Conservation (phyloP, 2,329 filamentous ascomycete species). For the Aspergillus pseudoterreus region DNA sequence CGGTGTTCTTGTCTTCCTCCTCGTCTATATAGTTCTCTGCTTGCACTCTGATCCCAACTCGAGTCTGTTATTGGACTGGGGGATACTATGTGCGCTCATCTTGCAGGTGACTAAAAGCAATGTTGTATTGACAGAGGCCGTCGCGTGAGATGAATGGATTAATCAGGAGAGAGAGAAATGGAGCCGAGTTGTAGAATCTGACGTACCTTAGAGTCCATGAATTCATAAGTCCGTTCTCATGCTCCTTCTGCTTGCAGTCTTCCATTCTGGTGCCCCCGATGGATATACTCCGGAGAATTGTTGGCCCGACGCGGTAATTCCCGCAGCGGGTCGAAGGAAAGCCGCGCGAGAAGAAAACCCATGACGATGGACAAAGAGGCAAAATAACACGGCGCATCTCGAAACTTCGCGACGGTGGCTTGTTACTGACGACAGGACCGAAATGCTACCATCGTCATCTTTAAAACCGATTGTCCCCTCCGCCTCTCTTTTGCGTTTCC, state of each 20-base stretch:
- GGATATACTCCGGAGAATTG: conserved; percentile 7
- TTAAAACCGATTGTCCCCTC: conserved; percentile 47
- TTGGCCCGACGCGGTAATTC: conserved; percentile 6
- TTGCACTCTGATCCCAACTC: not conserved
- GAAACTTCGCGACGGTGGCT: conserved; percentile 5
- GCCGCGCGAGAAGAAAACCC: conserved; percentile 1
- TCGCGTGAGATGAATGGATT: not conserved
- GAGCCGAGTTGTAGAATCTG: not conserved
- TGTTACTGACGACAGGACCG: conserved; percentile 13
- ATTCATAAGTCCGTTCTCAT: too few species aligned
- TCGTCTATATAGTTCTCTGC: not conserved
- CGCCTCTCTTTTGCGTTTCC: conserved; percentile 63
- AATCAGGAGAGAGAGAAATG: not conserved
- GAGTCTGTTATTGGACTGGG: not conserved
- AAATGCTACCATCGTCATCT: conserved; percentile 36
- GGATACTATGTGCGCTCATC: not conserved
- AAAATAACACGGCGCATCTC: conserved; percentile 1
- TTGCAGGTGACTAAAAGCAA: not conserved
- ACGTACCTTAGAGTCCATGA: not conserved
- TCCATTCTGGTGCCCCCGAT: too few species aligned
- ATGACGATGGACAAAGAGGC: conserved; percentile 1
- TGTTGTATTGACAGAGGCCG: not conserved
- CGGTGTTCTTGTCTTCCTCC: conserved; percentile 4
- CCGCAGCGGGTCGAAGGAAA: conserved; percentile 4
- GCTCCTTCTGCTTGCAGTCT: too few species aligned